phyloP scores from a whole-genome alignment of 2,329 filamentous ascomycete species.

The Aspergillus jensenii region DNA sequence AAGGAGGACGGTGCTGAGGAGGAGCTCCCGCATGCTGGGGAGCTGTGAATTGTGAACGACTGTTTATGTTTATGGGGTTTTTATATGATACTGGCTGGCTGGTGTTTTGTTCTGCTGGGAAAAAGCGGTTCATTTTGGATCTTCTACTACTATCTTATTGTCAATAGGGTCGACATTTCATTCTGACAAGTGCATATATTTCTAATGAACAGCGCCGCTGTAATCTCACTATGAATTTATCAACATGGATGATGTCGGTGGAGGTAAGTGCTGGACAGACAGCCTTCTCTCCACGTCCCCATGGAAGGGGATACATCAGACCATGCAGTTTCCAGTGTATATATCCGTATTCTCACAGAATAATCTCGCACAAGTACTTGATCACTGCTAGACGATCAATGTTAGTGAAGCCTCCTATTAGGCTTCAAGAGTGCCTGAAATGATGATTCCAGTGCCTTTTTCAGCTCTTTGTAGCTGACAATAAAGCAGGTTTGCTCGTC shows the following conservation, averaged over 20 bases:
- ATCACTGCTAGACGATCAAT: background rate
- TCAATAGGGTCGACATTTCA: background rate
- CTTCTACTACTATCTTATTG: background rate
- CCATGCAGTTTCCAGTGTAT: constrained; percentile 6
- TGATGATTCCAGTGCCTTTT: constrained; percentile 60
- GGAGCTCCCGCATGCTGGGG: background rate
- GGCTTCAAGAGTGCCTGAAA: constrained; percentile 59
- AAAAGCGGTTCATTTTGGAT: background rate
- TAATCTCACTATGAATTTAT: background rate
- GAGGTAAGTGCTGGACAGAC: background rate
- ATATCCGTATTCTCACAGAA: constrained; percentile 11
- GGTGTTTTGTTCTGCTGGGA: too few relatives aligned
- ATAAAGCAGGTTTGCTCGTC: constrained; percentile 89
- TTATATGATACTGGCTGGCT: too few relatives aligned
- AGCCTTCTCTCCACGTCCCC: background rate
- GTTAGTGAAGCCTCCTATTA: constrained; percentile 34
- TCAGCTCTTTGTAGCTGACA: constrained; percentile 87
- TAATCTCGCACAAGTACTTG: background rate
- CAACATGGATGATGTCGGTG: background rate
- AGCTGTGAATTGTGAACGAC: constrained; percentile 2
- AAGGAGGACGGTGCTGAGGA: background rate
- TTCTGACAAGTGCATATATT: constrained; percentile 1
- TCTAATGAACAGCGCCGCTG: background rate
- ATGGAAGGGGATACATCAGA: background rate
- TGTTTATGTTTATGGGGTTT: background rate